Percentiles rank a stretch among this genome's conserved stretches.
Conservation (phyloP, 1,139 yeast species). For the Geotrichum histeridarum region DNA sequence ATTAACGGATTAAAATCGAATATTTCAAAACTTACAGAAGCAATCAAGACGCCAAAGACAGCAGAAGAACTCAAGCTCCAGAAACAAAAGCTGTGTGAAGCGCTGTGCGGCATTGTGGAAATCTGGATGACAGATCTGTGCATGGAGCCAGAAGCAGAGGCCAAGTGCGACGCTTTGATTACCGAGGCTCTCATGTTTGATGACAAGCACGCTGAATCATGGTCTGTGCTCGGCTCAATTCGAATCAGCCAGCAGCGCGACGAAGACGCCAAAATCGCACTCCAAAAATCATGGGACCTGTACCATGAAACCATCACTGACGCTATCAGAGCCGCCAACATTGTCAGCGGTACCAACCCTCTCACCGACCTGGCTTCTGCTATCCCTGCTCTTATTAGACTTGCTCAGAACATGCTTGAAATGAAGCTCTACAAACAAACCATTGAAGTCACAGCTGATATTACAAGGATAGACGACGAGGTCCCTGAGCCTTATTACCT, state of each 20-base stretch:
- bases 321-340: conserved; percentile 39
- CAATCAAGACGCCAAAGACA: neutral
- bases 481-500: conserved; percentile 74
- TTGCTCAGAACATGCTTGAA: conserved; percentile 58
- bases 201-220: conserved; percentile 64
- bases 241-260: conserved; percentile 80
- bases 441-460: conserved; percentile 52
- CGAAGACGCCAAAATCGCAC: conserved; percentile 67
- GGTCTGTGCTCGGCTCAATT: conserved; percentile 78
- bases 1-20: conserved; percentile 48
- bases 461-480: conserved; percentile 76
- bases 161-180: conserved; percentile 68
- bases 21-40: conserved; percentile 26
- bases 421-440: conserved; percentile 66
- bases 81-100: conserved; percentile 58
- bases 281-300: conserved; percentile 67
- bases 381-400: conserved; percentile 66
- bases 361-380: conserved; percentile 29
- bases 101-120: conserved; percentile 80
- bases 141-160: conserved; percentile 87
- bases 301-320: conserved; percentile 49
- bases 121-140: conserved; percentile 93
- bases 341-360: conserved; percentile 27
- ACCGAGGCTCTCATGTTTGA: conserved; percentile 61
- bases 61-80: conserved; percentile 36